phyloP scores from a whole-genome alignment of 306 rosid genomes.

The Quercus gilva region DNA sequence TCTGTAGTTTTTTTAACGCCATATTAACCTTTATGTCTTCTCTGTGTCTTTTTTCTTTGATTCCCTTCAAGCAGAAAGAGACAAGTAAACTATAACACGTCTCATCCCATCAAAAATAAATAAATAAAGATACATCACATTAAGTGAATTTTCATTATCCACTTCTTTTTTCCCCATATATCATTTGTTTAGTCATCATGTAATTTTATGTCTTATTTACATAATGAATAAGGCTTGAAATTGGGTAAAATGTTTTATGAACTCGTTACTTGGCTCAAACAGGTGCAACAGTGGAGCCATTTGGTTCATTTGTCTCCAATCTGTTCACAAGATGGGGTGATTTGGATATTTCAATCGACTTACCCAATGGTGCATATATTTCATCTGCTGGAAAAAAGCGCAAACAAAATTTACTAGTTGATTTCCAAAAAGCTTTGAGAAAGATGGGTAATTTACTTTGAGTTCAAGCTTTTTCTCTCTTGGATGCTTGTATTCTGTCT shows the following conservation, averaged over 20 bases:
- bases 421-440: slow-evolving; percentile 51
- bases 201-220: slow-evolving; percentile 1
- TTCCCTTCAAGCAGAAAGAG: slow-evolving; percentile 1
- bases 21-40: background rate
- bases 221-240: background rate
- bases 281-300: slow-evolving; percentile 96
- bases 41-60: background rate
- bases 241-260: slow-evolving; percentile 10
- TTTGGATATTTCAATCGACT: slow-evolving; percentile 78
- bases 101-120: too few species aligned
- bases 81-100: background rate
- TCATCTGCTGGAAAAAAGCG: slow-evolving; percentile 62
- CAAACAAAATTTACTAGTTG: slow-evolving; percentile 46
- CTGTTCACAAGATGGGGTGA: slow-evolving; percentile 85
- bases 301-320: slow-evolving; percentile 84
- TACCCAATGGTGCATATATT: slow-evolving; percentile 58
- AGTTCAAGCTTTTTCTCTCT: slow-evolving; percentile 10
- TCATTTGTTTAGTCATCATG: slow-evolving; percentile 2
- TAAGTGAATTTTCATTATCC: slow-evolving; percentile 11
- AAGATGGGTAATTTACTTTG: slow-evolving; percentile 49
- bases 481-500: background rate
- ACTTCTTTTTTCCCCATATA: slow-evolving; percentile 1
- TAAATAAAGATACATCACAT: slow-evolving; percentile 7
- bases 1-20: background rate
- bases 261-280: slow-evolving; percentile 35